Percentiles rank a stretch among this genome's conserved stretches.
phyloP scores from a whole-genome alignment of 768 basidiomycete genomes.

The Serendipita vermifera region DNA sequence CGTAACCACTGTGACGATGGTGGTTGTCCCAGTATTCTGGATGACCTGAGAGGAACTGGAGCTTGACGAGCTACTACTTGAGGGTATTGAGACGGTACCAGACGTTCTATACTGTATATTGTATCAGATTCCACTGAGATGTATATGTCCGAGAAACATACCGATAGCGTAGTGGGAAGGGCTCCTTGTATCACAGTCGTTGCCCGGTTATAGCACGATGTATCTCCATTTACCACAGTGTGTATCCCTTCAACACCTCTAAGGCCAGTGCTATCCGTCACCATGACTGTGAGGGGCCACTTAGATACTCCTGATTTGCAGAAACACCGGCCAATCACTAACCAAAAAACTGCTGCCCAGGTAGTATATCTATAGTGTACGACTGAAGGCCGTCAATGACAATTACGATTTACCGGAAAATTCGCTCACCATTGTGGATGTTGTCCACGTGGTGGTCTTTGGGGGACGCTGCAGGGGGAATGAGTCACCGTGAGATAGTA shows the following conservation, averaged over 20 bases:
- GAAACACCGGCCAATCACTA: not conserved
- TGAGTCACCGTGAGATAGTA: not conserved
- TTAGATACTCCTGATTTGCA: not conserved
- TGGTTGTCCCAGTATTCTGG: too few relatives aligned
- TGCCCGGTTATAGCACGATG: not conserved
- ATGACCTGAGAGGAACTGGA: too few relatives aligned
- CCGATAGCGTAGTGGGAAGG: not conserved
- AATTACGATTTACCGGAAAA: not conserved
- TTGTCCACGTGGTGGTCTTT: conserved; percentile 6
- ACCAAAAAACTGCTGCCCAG: conserved; percentile 7
- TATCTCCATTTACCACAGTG: not conserved
- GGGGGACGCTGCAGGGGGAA: not conserved
- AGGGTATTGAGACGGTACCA: too few relatives aligned
- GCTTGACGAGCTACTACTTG: too few relatives aligned
- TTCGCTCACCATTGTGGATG: not conserved
- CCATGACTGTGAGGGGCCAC: not conserved
- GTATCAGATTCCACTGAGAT: too few relatives aligned
- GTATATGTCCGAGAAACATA: not conserved
- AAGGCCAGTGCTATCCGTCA: not conserved
- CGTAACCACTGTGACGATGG: too few relatives aligned
- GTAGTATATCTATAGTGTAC: not conserved
- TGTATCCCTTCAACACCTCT: not conserved
- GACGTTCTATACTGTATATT: too few relatives aligned
- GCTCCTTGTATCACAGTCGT: not conserved
- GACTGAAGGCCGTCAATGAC: not conserved